Percentiles rank a stretch among this genome's conserved stretches.
phyloP scores from a whole-genome alignment of 208 protist genomes.

The Angomonas deanei region DNA sequence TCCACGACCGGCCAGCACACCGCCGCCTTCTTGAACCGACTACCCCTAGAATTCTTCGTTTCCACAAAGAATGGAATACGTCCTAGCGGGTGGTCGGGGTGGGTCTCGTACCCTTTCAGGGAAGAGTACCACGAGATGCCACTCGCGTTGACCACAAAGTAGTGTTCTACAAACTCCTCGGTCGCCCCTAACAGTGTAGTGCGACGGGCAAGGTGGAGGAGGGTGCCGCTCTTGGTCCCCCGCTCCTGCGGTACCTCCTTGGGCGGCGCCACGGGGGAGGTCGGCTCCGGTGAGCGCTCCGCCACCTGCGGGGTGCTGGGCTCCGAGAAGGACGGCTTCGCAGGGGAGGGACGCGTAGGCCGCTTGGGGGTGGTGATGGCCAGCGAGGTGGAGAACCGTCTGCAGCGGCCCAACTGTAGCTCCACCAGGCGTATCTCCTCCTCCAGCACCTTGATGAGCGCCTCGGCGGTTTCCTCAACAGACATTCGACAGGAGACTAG shows the following conservation, averaged over 20 bases:
- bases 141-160: slow-evolving; percentile 35
- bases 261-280: background rate
- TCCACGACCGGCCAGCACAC: slow-evolving; percentile 67
- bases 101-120: slow-evolving; percentile 12
- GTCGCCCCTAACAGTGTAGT: background rate
- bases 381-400: background rate
- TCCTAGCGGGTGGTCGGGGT: slow-evolving; percentile 18
- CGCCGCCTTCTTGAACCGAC: slow-evolving; percentile 55
- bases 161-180: slow-evolving; percentile 36
- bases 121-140: slow-evolving; percentile 49
- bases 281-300: background rate
- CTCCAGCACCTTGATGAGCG: slow-evolving; percentile 13
- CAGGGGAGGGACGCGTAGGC: background rate
- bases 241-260: background rate
- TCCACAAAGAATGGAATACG: slow-evolving; percentile 39
- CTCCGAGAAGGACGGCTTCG: background rate
- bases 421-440: slow-evolving; percentile 24
- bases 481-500: slow-evolving; percentile 10
- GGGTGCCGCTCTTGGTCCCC: slow-evolving; percentile 24
- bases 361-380: background rate
- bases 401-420: slow-evolving; percentile 22
- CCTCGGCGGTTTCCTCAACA: background rate
- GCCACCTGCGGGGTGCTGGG: background rate
- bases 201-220: slow-evolving; percentile 35
- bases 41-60: slow-evolving; percentile 58